Evolutionary conservation across 495 filamentous ascomycete genomes (phyloP).

Genomic region (Xylaria curta): DNA sequence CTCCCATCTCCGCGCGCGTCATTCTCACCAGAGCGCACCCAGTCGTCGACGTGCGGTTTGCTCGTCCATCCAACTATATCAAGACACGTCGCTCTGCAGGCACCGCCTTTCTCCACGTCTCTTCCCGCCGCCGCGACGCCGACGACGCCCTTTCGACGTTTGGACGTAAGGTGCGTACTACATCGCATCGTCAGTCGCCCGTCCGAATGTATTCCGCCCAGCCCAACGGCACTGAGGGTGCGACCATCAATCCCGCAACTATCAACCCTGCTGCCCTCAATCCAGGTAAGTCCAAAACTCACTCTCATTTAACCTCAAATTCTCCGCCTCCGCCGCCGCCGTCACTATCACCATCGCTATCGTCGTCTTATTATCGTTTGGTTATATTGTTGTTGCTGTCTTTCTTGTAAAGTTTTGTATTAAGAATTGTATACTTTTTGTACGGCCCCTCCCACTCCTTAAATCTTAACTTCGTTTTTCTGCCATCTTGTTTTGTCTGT

Average conservation of each 20-base stretch:
- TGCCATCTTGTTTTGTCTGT: not conserved
- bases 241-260: constrained; percentile 62
- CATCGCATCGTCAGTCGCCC: constrained; percentile 42
- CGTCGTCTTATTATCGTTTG: constrained; percentile 2
- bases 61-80: constrained; percentile 59
- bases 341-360: constrained; percentile 31
- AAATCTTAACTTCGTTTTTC: not conserved
- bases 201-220: constrained; percentile 62
- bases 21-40: constrained; percentile 42
- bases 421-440: not conserved
- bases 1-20: constrained; percentile 45
- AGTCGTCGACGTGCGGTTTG: constrained; percentile 37
- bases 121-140: constrained; percentile 37
- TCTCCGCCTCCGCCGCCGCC: constrained; percentile 4
- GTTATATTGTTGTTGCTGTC: not conserved
- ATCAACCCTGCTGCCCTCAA: constrained; percentile 62
- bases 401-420: not conserved
- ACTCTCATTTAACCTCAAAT: constrained; percentile 27
- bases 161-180: constrained; percentile 35
- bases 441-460: not conserved
- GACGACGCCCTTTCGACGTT: constrained; percentile 34
- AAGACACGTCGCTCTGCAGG: constrained; percentile 63
- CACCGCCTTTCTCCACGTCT: constrained; percentile 45
- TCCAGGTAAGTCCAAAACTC: constrained; percentile 50
- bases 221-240: constrained; percentile 62